Conservation (phyloP, 179 eudicot species). For the Heliamphora pulchella region DNA sequence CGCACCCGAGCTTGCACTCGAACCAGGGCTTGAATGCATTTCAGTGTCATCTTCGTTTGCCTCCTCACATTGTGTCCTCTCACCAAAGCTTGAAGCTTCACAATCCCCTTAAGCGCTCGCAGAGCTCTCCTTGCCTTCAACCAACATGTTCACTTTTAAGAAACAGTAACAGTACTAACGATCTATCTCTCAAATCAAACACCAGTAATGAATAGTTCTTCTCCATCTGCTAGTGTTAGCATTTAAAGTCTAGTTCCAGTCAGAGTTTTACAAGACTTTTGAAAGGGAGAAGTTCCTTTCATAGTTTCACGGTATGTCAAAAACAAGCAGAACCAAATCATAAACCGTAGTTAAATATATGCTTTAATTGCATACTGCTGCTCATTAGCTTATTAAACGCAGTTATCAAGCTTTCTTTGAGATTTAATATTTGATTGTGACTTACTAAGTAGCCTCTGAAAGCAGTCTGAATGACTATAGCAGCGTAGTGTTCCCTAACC, state of each 20-base stretch:
- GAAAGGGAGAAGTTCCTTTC: no score
- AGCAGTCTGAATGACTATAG: conserved; percentile 70
- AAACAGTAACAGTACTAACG: no score
- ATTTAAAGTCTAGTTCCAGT: conserved; percentile 3
- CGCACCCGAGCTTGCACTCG: conserved; percentile 47
- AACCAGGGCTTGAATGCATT: conserved; percentile 60
- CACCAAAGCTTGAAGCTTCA: conserved; percentile 72
- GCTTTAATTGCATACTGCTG: no score
- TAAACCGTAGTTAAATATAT: neutral
- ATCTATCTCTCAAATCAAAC: no score
- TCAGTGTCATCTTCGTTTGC: conserved; percentile 50
- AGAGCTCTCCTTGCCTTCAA: conserved; percentile 70
- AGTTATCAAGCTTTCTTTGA: neutral
- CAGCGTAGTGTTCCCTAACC: conserved; percentile 47
- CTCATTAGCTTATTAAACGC: neutral
- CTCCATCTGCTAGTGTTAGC: neutral
- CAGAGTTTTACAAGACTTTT: no score
- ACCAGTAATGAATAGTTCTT: no score
- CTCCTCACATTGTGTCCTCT: conserved; percentile 63
- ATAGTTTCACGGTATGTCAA: no score
- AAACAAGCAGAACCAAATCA: neutral
- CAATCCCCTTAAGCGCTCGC: conserved; percentile 64
- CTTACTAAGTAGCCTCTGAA: conserved; percentile 84
- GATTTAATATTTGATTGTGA: neutral
- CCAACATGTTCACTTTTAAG: neutral